A percentile compares a stretch with the other conserved stretches of the same genome.
Evolutionary conservation across 2,329 filamentous ascomycete species (phyloP).

Genomic region (Colletotrichum trifolii): DNA sequence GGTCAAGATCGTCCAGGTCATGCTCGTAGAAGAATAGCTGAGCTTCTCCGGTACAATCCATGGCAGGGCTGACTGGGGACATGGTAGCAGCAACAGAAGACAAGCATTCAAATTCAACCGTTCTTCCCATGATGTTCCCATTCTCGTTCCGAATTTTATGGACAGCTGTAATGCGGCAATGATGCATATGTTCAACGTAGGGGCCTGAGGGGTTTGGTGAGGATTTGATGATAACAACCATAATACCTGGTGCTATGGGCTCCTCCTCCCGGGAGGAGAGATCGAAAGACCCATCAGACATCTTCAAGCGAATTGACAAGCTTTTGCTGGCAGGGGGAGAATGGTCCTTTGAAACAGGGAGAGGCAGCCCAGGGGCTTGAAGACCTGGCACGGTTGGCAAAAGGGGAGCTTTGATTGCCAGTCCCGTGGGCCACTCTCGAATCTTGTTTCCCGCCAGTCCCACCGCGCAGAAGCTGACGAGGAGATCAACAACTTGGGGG

Average conservation of each 20-base stretch:
- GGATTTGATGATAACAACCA: conserved; percentile 22
- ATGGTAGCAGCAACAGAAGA: not conserved
- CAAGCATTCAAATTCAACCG: conserved; percentile 22
- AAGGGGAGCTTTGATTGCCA: conserved; percentile 49
- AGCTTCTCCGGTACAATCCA: conserved; percentile 25
- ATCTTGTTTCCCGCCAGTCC: conserved; percentile 57
- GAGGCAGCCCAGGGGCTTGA: too few relatives aligned
- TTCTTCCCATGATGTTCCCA: conserved; percentile 41
- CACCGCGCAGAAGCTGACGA: conserved; percentile 83
- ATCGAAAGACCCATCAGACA: conserved; percentile 39
- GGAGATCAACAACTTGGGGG: conserved; percentile 84
- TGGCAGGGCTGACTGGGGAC: not conserved
- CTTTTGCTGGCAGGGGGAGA: too few relatives aligned
- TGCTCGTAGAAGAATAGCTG: conserved; percentile 57
- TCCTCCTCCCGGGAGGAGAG: conserved; percentile 39
- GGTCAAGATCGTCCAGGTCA: conserved; percentile 66
- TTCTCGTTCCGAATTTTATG: conserved; percentile 43
- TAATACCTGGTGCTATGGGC: conserved; percentile 23
- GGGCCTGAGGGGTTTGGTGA: not conserved
- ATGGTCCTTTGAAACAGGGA: too few relatives aligned
- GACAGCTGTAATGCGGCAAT: conserved; percentile 26
- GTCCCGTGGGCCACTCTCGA: conserved; percentile 57
- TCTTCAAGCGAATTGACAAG: not conserved
- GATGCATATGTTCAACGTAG: conserved; percentile 8
- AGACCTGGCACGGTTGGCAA: not conserved